Conservation (phyloP, 176 grass and related monocot species). For the Musa schizocarpa region DNA sequence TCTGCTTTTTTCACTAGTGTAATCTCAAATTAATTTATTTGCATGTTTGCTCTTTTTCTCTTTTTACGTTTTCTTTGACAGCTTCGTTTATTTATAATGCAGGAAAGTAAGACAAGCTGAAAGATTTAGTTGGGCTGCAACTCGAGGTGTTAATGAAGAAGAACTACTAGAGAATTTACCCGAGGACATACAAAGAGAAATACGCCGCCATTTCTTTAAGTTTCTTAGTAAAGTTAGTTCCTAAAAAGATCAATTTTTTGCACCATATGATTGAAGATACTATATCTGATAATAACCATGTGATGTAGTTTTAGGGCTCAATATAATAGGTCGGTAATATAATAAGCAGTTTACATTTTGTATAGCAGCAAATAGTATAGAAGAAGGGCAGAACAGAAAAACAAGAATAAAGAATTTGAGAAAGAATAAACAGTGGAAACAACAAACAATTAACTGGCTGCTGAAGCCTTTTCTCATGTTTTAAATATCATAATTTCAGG, state of each 20-base stretch:
- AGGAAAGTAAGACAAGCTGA: slow-evolving; percentile 84
- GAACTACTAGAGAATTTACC: slow-evolving; percentile 79
- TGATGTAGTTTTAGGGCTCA: no score
- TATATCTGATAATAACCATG: no score
- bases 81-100: slow-evolving; percentile 8
- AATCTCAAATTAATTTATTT: not conserved
- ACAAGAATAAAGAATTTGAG: no score
- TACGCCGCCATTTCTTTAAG: slow-evolving; percentile 82
- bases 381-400: no score
- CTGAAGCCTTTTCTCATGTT: no score
- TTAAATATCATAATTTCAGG: no score
- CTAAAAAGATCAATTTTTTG: not conserved
- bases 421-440: no score
- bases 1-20: no score
- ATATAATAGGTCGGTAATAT: not conserved
- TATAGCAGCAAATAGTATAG: no score
- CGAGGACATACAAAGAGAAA: slow-evolving; percentile 95
- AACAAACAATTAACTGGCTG: no score
- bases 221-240: slow-evolving; percentile 69
- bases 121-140: slow-evolving; percentile 94
- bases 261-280: no score
- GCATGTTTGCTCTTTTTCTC: not conserved
- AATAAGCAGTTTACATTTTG: not conserved
- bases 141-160: slow-evolving; percentile 89
- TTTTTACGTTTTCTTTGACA: not conserved